phyloP scores from a whole-genome alignment of 208 protist genomes.

The Leptomonas seymouri region DNA sequence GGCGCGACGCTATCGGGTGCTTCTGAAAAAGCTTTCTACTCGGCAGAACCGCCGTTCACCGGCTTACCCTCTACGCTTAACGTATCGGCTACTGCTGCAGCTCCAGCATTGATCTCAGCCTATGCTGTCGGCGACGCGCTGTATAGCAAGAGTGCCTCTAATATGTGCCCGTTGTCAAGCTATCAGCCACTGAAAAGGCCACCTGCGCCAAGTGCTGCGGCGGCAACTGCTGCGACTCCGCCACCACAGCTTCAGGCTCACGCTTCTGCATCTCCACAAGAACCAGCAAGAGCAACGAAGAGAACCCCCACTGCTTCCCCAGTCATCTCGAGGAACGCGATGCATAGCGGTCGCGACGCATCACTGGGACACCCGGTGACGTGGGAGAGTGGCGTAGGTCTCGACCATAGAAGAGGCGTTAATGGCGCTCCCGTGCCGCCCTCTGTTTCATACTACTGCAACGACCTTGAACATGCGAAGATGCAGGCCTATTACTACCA shows the following conservation, averaged over 20 bases:
- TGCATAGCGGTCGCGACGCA: too few species aligned
- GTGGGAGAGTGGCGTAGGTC: too few species aligned
- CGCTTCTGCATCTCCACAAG: background rate
- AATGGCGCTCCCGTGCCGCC: background rate
- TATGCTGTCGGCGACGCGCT: constrained; percentile 8
- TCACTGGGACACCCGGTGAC: too few species aligned
- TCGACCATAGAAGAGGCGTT: background rate
- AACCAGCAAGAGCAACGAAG: too few species aligned
- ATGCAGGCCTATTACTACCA: constrained; percentile 32
- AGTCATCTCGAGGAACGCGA: too few species aligned
- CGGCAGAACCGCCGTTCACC: background rate
- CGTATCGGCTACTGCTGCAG: background rate
- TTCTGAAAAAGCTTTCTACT: background rate
- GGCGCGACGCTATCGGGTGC: background rate
- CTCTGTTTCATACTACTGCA: constrained; percentile 10
- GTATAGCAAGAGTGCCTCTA: background rate
- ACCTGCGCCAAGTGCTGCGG: background rate
- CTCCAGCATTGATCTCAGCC: background rate
- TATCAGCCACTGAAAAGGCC: background rate
- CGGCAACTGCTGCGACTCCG: background rate
- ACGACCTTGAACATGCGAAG: constrained; percentile 26
- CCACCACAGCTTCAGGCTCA: background rate
- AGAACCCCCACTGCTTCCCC: too few species aligned
- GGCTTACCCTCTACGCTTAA: background rate
- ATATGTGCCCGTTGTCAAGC: background rate